phyloP scores from a whole-genome alignment of 2,329 filamentous ascomycete genomes.

The Sclerotiophoma versabilis region DNA sequence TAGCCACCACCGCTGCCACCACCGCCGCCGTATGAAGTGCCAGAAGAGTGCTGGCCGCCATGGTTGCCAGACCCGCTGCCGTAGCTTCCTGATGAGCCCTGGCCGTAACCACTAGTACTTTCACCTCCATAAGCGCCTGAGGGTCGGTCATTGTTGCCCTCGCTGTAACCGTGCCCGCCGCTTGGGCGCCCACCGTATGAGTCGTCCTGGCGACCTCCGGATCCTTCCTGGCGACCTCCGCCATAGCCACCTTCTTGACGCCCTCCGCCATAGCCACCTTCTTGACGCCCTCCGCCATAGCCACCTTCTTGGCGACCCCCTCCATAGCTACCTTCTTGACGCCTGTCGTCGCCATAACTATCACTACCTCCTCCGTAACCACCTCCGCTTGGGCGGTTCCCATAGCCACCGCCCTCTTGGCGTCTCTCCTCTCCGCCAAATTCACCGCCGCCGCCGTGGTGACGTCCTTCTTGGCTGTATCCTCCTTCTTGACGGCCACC shows the following conservation, averaged over 20 bases:
- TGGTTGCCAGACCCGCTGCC: slow-evolving; percentile 31
- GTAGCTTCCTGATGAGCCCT: slow-evolving; percentile 25
- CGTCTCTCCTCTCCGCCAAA: background rate
- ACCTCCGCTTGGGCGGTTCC: slow-evolving; percentile 8
- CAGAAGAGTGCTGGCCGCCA: slow-evolving; percentile 46
- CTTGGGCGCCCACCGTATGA: slow-evolving; percentile 21
- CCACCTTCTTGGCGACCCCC: background rate
- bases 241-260: slow-evolving; percentile 11
- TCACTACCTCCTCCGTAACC: no score
- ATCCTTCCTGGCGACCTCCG: slow-evolving; percentile 7
- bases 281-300: slow-evolving; percentile 23
- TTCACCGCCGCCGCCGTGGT: background rate
- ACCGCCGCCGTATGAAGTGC: slow-evolving; percentile 54
- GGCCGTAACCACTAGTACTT: slow-evolving; percentile 16
- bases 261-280: slow-evolving; percentile 16
- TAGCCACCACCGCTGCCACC: slow-evolving; percentile 49
- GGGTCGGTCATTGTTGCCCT: slow-evolving; percentile 34
- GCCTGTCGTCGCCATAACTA: slow-evolving; percentile 17
- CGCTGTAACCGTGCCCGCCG: slow-evolving; percentile 18
- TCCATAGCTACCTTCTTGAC: slow-evolving; percentile 8
- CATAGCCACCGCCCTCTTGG: background rate
- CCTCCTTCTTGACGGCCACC: slow-evolving; percentile 14
- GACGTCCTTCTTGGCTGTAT: slow-evolving; percentile 24
- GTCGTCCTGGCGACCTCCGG: slow-evolving; percentile 20
- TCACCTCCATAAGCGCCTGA: slow-evolving; percentile 23